phyloP scores from a whole-genome alignment of 768 basidiomycete species.

The Auriscalpium orientale region DNA sequence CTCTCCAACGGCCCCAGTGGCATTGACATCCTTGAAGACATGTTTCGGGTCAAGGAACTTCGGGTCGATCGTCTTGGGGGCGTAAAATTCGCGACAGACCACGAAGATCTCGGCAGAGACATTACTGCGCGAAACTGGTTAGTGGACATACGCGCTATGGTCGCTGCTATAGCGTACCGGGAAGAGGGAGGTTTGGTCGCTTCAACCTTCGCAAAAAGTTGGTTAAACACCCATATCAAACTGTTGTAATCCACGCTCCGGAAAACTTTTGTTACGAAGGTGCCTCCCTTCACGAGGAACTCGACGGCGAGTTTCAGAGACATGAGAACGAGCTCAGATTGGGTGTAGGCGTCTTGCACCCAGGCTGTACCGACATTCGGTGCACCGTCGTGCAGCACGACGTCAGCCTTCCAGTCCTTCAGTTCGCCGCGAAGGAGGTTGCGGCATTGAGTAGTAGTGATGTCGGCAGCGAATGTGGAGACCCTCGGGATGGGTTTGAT shows the following conservation, averaged over 20 bases:
- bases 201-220: slow-evolving; percentile 93
- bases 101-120: slow-evolving; percentile 99
- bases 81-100: slow-evolving; percentile 90
- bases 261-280: slow-evolving; percentile 98
- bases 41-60: slow-evolving; percentile 97
- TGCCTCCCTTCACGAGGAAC: slow-evolving; percentile 87
- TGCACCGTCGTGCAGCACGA: slow-evolving; percentile 97
- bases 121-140: slow-evolving; percentile 47
- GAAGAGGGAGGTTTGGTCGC: slow-evolving; percentile 98
- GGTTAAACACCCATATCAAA: slow-evolving; percentile 97
- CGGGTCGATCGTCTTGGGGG: slow-evolving; percentile 93
- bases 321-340: slow-evolving; percentile 95
- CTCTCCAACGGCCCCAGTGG: slow-evolving; percentile 37
- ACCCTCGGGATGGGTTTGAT: slow-evolving; percentile 95
- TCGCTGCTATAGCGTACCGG: slow-evolving; percentile 43
- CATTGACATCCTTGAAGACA: slow-evolving; percentile 88
- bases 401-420: slow-evolving; percentile 98
- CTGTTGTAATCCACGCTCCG: slow-evolving; percentile 97
- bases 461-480: slow-evolving; percentile 87
- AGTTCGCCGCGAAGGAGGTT: slow-evolving; percentile 78
- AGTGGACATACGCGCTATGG: not conserved
- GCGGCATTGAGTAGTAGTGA: slow-evolving; percentile 88
- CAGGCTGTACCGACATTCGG: slow-evolving; percentile 99
- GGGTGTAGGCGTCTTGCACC: slow-evolving; percentile 97
- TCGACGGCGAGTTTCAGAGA: slow-evolving; percentile 92